These are phyloP conservation scores for Trichoderma citrinoviride DNA, from an alignment of 2,329 filamentous ascomycete species.

Conservation along the genomic window DNA sequence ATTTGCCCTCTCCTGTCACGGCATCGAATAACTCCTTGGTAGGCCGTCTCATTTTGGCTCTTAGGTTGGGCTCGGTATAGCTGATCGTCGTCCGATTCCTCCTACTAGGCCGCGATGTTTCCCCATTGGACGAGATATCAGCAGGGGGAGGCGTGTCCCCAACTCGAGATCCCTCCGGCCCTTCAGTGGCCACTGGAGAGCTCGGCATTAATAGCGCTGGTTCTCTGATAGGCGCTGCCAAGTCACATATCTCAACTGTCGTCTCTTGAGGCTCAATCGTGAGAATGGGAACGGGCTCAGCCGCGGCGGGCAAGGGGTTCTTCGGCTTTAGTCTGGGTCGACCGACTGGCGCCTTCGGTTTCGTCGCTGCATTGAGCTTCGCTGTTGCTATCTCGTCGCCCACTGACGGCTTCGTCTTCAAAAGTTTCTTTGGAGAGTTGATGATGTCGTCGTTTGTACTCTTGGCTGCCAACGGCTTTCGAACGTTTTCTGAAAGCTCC, in stretches of 20 bases:
- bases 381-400: conserved; percentile 40
- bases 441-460: conserved; percentile 60
- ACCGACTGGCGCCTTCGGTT: conserved; percentile 30
- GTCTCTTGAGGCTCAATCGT: conserved; percentile 25
- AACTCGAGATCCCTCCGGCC: conserved; percentile 33
- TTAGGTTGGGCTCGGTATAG: conserved; percentile 78
- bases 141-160: conserved; percentile 59
- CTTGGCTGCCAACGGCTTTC: conserved; percentile 55
- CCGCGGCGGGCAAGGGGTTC: conserved; percentile 25
- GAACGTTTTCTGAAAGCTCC: conserved; percentile 32
- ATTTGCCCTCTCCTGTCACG: conserved; percentile 62
- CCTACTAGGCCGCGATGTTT: conserved; percentile 63
- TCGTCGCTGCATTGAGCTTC: conserved; percentile 40
- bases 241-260: conserved; percentile 23
- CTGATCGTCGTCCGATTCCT: conserved; percentile 67
- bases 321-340: conserved; percentile 32
- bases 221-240: conserved; percentile 37
- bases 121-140: conserved; percentile 54
- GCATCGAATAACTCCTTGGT: conserved; percentile 74
- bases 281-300: conserved; percentile 25
- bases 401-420: conserved; percentile 37
- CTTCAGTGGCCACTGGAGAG: conserved; percentile 47
- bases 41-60: conserved; percentile 80
- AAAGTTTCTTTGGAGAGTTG: conserved; percentile 55
- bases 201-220: conserved; percentile 45